Conservation (phyloP, 73 alveolate species). For the Tetrahymena malaccensis region DNA sequence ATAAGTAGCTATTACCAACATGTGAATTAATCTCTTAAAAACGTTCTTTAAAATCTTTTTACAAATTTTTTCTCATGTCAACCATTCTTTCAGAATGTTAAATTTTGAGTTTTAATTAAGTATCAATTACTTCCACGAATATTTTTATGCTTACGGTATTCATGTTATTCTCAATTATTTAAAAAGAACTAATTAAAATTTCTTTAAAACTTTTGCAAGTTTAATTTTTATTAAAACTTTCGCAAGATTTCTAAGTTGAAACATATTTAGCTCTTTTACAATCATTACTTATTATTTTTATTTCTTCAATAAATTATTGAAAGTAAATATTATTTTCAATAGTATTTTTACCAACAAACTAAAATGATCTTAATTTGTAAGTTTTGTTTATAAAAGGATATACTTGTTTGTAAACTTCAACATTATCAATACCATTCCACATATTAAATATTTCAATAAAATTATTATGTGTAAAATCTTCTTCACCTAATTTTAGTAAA, state of each 20-base stretch:
- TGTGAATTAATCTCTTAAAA: background rate
- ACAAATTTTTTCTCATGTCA: no score
- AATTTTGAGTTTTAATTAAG: background rate
- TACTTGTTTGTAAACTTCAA: background rate
- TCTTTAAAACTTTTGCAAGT: background rate
- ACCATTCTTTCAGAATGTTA: background rate
- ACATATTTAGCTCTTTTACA: background rate
- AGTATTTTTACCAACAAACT: no score
- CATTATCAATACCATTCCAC: background rate
- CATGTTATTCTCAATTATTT: background rate
- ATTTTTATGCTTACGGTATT: background rate
- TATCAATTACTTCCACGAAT: background rate
- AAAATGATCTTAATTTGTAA: no score
- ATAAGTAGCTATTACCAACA: background rate
- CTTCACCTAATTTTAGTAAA: background rate
- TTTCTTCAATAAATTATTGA: no score
- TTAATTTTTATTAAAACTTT: no score
- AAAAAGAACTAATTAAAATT: background rate
- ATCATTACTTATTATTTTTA: background rate
- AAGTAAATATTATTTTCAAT: no score
- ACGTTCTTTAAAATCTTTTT: background rate
- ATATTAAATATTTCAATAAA: no score
- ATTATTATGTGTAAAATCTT: background rate
- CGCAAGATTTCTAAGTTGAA: background rate
- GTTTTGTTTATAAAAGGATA: no score